Conservation (phyloP, 495 filamentous ascomycete species). For the Tuber calosporum region DNA sequence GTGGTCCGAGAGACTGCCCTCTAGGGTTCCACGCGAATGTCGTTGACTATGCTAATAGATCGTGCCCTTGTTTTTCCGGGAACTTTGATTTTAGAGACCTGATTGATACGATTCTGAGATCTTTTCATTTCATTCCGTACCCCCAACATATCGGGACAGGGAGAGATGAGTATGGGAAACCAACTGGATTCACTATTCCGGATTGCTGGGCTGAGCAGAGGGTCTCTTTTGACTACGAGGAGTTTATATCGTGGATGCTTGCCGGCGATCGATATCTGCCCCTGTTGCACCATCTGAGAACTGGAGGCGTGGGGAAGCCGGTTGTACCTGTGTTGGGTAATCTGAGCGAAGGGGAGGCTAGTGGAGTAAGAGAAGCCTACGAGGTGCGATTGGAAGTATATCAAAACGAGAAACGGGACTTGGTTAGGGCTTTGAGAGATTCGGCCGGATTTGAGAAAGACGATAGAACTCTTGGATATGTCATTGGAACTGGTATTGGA, state of each 20-base stretch:
- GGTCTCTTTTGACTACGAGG: conserved; percentile 12
- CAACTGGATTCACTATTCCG: not conserved
- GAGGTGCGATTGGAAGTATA: conserved; percentile 15
- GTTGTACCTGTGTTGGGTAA: not conserved
- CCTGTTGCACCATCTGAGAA: conserved; percentile 18
- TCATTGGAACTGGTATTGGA: conserved; percentile 25
- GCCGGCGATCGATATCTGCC: conserved; percentile 29
- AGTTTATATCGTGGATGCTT: conserved; percentile 22
- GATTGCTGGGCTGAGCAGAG: conserved; percentile 17
- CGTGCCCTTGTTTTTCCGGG: conserved; percentile 24
- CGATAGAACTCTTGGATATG: conserved; percentile 21
- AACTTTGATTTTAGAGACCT: conserved; percentile 27
- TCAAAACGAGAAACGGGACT: not conserved
- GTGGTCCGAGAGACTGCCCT: conserved; percentile 13
- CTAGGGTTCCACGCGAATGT: conserved; percentile 18
- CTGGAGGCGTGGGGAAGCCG: conserved; percentile 5
- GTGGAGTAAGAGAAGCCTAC: conserved; percentile 14
- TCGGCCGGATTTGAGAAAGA: conserved; percentile 22
- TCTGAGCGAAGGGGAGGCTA: not conserved
- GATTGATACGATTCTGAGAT: conserved; percentile 24
- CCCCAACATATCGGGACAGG: not conserved
- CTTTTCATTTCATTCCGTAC: conserved; percentile 19
- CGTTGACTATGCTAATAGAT: conserved; percentile 25
- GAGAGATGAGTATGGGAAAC: not conserved
- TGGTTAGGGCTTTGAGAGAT: conserved; percentile 11